Percentiles rank a stretch among this genome's conserved stretches.
Conservation (phyloP, 2,329 filamentous ascomycete species). For the Zymoseptoria pseudotritici region DNA sequence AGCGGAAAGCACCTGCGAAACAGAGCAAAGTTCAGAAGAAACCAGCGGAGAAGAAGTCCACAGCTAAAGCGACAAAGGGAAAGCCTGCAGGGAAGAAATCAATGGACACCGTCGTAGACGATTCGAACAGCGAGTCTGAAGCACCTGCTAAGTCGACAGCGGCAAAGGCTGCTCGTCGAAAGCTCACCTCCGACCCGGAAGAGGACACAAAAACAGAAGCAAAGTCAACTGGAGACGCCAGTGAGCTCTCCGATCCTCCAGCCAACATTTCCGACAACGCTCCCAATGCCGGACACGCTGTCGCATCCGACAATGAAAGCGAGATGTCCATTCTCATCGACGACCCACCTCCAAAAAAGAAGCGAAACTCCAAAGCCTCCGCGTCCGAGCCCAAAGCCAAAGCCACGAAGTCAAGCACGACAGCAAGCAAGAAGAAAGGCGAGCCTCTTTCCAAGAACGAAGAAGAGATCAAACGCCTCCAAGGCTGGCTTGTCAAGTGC, state of each 20-base stretch:
- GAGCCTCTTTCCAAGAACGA: slow-evolving; percentile 53
- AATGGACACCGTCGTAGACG: slow-evolving; percentile 6
- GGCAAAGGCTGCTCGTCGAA: slow-evolving; percentile 3
- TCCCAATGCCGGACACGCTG: slow-evolving; percentile 8
- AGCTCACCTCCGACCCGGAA: slow-evolving; percentile 2
- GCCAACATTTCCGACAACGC: slow-evolving; percentile 9
- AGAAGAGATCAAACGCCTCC: slow-evolving; percentile 78
- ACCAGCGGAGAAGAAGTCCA: slow-evolving; percentile 1
- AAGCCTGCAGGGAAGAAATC: slow-evolving; percentile 6
- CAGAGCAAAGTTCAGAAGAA: slow-evolving; percentile 4
- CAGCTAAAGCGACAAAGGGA: not conserved
- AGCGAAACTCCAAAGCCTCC: slow-evolving; percentile 36
- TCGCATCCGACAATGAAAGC: slow-evolving; percentile 37
- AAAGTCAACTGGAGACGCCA: slow-evolving; percentile 11
- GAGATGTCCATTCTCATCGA: slow-evolving; percentile 73
- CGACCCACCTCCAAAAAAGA: slow-evolving; percentile 58
- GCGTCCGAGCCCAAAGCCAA: slow-evolving; percentile 25
- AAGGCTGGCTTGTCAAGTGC: slow-evolving; percentile 80
- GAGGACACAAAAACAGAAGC: slow-evolving; percentile 2
- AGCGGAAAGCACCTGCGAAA: slow-evolving; percentile 9
- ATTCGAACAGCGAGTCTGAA: slow-evolving; percentile 6
- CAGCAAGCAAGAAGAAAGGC: slow-evolving; percentile 19
- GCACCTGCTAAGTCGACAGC: not conserved
- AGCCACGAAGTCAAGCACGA: slow-evolving; percentile 30
- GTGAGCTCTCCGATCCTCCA: slow-evolving; percentile 17